These are phyloP conservation scores for Leptosphaerulina australis DNA, from an alignment of 2,329 filamentous ascomycete species.

Conservation along the genomic window DNA sequence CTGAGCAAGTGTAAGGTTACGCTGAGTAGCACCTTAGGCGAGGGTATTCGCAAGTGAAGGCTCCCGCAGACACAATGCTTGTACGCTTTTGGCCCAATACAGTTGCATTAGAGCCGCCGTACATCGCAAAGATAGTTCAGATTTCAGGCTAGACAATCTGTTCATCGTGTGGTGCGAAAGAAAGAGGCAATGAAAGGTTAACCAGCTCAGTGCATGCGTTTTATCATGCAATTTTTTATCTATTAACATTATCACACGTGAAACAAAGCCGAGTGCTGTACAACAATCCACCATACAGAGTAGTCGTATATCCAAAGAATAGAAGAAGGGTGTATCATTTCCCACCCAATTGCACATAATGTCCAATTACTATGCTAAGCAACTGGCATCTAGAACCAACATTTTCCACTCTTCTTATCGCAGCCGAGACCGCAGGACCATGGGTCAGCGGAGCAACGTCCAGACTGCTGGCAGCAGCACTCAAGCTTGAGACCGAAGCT, in stretches of 20 bases:
- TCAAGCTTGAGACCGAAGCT: conserved; percentile 24
- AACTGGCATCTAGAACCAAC: conserved; percentile 26
- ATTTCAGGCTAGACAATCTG: neutral
- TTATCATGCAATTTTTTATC: conserved; percentile 1
- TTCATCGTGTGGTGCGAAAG: neutral
- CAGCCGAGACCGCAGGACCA: conserved; percentile 36
- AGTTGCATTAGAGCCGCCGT: too few species aligned
- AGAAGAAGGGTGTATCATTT: conserved; percentile 1
- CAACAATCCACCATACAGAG: conserved; percentile 13
- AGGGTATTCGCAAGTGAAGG: too few species aligned
- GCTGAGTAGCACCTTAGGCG: too few species aligned
- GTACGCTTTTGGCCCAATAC: too few species aligned
- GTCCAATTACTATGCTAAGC: neutral
- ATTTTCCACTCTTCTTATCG: conserved; percentile 38
- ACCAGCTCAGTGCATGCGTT: neutral
- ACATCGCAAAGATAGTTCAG: neutral
- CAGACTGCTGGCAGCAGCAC: conserved; percentile 35
- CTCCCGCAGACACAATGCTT: too few species aligned
- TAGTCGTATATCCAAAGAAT: conserved; percentile 1
- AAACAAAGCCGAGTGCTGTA: neutral
- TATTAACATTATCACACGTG: conserved; percentile 10
- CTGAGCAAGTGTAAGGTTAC: too few species aligned
- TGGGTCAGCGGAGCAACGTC: conserved; percentile 30
- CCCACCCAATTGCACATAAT: neutral
- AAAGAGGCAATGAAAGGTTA: neutral